Conservation (phyloP, 2,329 filamentous ascomycete genomes). For the Fusarium palustre region DNA sequence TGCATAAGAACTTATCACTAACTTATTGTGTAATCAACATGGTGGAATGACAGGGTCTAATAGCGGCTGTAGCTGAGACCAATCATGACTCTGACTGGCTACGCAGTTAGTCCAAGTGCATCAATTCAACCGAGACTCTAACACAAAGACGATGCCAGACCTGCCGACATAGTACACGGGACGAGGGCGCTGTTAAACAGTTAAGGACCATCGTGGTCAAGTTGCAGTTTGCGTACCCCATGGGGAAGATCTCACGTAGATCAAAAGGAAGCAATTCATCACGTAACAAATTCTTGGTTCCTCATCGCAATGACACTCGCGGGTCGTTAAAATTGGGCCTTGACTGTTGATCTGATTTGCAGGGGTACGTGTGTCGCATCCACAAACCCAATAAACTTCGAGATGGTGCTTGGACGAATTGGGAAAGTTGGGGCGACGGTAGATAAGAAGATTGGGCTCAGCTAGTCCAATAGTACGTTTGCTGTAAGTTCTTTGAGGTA, state of each 20-base stretch:
- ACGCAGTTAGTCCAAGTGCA: neutral
- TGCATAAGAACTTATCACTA: neutral
- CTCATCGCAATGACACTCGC: slow-evolving; percentile 8
- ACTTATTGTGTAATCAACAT: neutral
- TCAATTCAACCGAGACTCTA: neutral
- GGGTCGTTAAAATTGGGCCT: slow-evolving; percentile 23
- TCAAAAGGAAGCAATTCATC: slow-evolving; percentile 12
- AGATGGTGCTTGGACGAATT: slow-evolving; percentile 24
- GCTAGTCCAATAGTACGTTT: neutral
- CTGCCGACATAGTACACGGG: neutral
- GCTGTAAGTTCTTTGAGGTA: neutral
- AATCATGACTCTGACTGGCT: neutral
- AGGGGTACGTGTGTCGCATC: slow-evolving; percentile 3
- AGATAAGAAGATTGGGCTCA: slow-evolving; percentile 7
- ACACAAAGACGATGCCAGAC: too few species aligned
- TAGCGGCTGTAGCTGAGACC: neutral
- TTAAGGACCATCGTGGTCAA: neutral
- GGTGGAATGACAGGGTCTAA: neutral
- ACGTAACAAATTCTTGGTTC: slow-evolving; percentile 20
- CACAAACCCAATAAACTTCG: neutral
- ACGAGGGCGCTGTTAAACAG: neutral
- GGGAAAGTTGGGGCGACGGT: slow-evolving; percentile 30
- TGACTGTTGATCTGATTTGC: neutral
- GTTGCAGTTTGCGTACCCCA: slow-evolving; percentile 34
- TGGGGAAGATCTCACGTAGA: slow-evolving; percentile 36